phyloP scores from a whole-genome alignment of 169 alveolate species.

The Cystoisospora suis region DNA sequence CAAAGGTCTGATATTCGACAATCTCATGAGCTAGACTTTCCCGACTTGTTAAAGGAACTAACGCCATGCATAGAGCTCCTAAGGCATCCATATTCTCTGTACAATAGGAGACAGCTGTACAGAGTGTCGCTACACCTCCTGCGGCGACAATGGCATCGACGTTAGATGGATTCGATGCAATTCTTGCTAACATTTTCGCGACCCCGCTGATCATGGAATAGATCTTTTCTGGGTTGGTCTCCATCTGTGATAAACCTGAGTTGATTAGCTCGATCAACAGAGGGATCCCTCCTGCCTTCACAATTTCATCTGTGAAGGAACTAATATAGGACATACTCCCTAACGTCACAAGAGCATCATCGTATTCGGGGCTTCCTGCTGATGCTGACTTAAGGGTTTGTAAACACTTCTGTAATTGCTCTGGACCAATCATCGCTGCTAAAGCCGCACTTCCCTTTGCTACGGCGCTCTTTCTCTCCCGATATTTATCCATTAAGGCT shows the following conservation, averaged over 20 bases:
- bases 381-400: conserved; percentile 81
- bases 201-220: conserved; percentile 85
- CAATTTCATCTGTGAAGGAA: conserved; percentile 88
- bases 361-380: conserved; percentile 86
- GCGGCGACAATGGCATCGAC: conserved; percentile 82
- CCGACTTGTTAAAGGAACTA: conserved; percentile 81
- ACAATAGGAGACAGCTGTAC: conserved; percentile 85
- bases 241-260: conserved; percentile 82
- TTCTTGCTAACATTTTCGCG: conserved; percentile 85
- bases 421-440: conserved; percentile 86
- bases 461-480: conserved; percentile 66
- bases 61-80: conserved; percentile 85
- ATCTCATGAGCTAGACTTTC: conserved; percentile 75
- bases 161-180: conserved; percentile 84
- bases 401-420: conserved; percentile 84
- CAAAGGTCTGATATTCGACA: conserved; percentile 77
- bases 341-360: conserved; percentile 86
- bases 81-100: conserved; percentile 80
- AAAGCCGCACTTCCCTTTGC: conserved; percentile 88
- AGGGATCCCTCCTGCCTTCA: conserved; percentile 88
- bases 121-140: conserved; percentile 88
- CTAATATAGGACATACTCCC: conserved; percentile 91
- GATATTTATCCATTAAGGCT: conserved; percentile 61
- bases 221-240: conserved; percentile 80
- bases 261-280: conserved; percentile 85